Conservation (phyloP, 345 rosid genomes). For the Iberis pinnata region DNA sequence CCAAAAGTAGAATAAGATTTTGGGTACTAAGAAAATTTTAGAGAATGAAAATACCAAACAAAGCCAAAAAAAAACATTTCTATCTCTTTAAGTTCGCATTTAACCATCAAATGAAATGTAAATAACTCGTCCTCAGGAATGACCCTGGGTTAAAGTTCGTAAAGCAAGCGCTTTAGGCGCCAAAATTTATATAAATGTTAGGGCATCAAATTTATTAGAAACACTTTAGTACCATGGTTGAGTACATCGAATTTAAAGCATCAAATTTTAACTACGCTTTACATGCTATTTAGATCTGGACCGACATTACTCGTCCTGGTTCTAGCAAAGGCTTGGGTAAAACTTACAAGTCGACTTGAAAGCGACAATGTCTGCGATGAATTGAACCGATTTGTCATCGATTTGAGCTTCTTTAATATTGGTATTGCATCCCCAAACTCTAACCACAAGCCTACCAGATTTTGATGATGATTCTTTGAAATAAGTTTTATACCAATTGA, state of each 20-base stretch:
- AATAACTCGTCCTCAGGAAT: too few relatives aligned
- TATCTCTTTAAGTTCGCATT: too few relatives aligned
- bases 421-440: slow-evolving; percentile 90
- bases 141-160: too few relatives aligned
- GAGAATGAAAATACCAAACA: background rate
- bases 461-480: slow-evolving; percentile 57
- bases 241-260: too few relatives aligned
- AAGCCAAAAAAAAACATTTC: background rate
- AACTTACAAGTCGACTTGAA: slow-evolving; percentile 55
- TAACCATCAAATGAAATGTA: too few relatives aligned
- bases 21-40: background rate
- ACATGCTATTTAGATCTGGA: too few relatives aligned
- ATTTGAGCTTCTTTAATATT: slow-evolving; percentile 39
- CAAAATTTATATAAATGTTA: too few relatives aligned
- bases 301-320: too few relatives aligned
- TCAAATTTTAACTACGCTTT: too few relatives aligned
- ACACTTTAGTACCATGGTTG: too few relatives aligned
- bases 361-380: slow-evolving; percentile 42
- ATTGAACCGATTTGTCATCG: slow-evolving; percentile 30
- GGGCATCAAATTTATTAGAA: too few relatives aligned
- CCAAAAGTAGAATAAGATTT: background rate
- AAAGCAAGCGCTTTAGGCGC: too few relatives aligned
- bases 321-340: slow-evolving; percentile 71
- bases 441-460: slow-evolving; percentile 68
- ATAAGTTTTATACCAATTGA: slow-evolving; percentile 62